Evolutionary conservation across 495 filamentous ascomycete species (phyloP), one percentile per base, ranked within the genome.

Genomic region (Diplogelasinospora grovesii): DNA sequence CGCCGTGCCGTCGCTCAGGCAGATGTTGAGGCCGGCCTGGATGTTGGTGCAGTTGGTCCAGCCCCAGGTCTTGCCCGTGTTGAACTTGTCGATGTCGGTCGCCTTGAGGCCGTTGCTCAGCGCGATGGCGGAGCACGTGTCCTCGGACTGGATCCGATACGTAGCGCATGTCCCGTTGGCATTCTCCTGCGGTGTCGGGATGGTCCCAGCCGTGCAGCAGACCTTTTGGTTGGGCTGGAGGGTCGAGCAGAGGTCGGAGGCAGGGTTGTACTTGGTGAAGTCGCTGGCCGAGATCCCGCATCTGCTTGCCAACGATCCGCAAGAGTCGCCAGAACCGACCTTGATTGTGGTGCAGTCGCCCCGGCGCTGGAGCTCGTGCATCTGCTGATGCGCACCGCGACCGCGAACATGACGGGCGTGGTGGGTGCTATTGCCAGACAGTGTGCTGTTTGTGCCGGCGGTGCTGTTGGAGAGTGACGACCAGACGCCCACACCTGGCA

Each of bases 211-310:
- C 14, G 58, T 58, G 44, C 71, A 74, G 53, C 71, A 76, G 27
- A 74, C 68, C 13, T 58, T 30, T 22, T 72, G 49, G 10, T 54
- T 54, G 5, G 50, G 30, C 15, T 32, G 31, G 3, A 71, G 52
- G 8, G 37, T 55, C 4, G 55, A 56, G 52, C 64, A 71, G 5
- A 66, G 36, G 21, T 45, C 49, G 3, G 49, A n/a, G 6, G 32
- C 45, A 1, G 61, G 28, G 50, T 73, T 74, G 48, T 54, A 65
- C 37, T 60, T 59, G 19, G 48, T 60, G 30, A 73, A 65, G 22
- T 68, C 51, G 0, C 44, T 52, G 3, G 20, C 30, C 8, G 58
- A 49, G n/a, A 73, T 67, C 15, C 59, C 63, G 43, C 72, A 74
- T 34, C 56, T 52, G 3, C 39, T 30, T 0, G 63, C 68, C 9